Evolutionary conservation across 2,329 filamentous ascomycete species (phyloP).

Genomic region (Neonectria punicea): DNA sequence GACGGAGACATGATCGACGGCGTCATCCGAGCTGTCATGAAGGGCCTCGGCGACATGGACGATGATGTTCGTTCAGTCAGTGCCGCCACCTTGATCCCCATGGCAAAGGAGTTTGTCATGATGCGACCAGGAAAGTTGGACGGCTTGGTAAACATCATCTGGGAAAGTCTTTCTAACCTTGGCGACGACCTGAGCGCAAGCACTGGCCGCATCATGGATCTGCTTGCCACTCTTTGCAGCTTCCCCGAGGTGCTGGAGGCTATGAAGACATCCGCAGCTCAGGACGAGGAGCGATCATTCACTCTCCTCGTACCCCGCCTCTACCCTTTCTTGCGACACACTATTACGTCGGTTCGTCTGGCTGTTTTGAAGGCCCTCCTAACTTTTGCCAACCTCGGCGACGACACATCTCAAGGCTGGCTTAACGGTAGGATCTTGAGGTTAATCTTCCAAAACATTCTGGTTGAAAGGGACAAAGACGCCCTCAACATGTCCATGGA

Average conservation of each 20-base stretch:
- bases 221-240: slow-evolving; percentile 93
- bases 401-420: slow-evolving; percentile 86
- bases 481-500: slow-evolving; percentile 86
- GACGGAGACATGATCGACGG: slow-evolving; percentile 91
- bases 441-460: slow-evolving; percentile 91
- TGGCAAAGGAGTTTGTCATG: slow-evolving; percentile 92
- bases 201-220: slow-evolving; percentile 98
- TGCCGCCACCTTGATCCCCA: slow-evolving; percentile 95
- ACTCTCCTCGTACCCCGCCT: slow-evolving; percentile 90
- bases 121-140: slow-evolving; percentile 83
- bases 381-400: slow-evolving; percentile 90
- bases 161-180: slow-evolving; percentile 96
- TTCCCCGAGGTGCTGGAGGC: slow-evolving; percentile 92
- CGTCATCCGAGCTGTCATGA: slow-evolving; percentile 92
- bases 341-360: slow-evolving; percentile 93
- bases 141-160: slow-evolving; percentile 90
- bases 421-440: slow-evolving; percentile 89
- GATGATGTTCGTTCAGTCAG: slow-evolving; percentile 98
- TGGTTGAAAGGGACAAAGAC: slow-evolving; percentile 89
- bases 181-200: slow-evolving; percentile 97
- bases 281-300: slow-evolving; percentile 89
- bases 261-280: slow-evolving; percentile 89
- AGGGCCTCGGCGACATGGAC: slow-evolving; percentile 88
- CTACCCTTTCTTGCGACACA: slow-evolving; percentile 96
- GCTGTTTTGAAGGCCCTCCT: slow-evolving; percentile 92